Evolutionary conservation across 2,329 filamentous ascomycete genomes (phyloP).

Genomic region (Aspergillus sp.): DNA sequence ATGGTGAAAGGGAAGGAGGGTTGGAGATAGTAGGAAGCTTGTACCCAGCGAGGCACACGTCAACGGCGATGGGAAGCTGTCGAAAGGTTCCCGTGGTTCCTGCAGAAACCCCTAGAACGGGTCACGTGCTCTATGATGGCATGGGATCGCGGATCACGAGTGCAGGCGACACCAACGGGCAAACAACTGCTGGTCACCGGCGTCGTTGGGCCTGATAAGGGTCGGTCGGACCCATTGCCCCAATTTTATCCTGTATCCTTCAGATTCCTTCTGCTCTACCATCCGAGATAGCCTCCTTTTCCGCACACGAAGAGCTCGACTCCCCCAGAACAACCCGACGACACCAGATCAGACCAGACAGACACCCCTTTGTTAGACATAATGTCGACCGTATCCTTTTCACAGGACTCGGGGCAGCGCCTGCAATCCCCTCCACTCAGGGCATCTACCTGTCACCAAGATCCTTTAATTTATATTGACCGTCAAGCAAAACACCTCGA

Average conservation of each 20-base stretch:
- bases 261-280: not conserved
- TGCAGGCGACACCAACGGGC: not conserved
- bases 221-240: not conserved
- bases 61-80: slow-evolving; percentile 31
- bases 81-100: slow-evolving; percentile 26
- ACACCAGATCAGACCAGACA: not conserved
- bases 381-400: slow-evolving; percentile 33
- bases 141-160: slow-evolving; percentile 14
- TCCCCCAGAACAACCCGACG: not conserved
- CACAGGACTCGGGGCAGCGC: slow-evolving; percentile 22
- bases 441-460: slow-evolving; percentile 32
- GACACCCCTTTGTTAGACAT: slow-evolving; percentile 4
- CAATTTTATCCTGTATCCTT: not conserved
- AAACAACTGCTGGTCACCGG: not conserved
- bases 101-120: slow-evolving; percentile 24
- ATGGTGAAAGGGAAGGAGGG: slow-evolving; percentile 15
- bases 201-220: not conserved
- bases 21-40: slow-evolving; percentile 18
- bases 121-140: slow-evolving; percentile 22
- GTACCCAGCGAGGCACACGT: slow-evolving; percentile 30
- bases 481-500: slow-evolving; percentile 56
- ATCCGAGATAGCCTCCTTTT: not conserved
- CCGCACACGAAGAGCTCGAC: not conserved
- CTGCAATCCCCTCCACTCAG: slow-evolving; percentile 31
- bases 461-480: slow-evolving; percentile 51